phyloP scores from a whole-genome alignment of 208 protist species.

The Acanthamoeba royreba region DNA sequence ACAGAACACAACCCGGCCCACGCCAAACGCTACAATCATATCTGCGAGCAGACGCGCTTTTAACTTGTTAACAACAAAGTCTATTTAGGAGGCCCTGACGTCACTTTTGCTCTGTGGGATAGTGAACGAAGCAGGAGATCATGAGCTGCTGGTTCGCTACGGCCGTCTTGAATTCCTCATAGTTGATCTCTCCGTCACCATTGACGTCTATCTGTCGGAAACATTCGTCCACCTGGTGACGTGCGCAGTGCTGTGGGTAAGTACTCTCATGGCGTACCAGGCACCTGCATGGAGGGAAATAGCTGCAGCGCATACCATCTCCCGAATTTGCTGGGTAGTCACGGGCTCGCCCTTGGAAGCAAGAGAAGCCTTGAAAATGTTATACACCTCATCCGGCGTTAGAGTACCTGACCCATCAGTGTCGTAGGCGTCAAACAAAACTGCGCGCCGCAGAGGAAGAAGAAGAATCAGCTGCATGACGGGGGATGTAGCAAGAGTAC shows the following conservation, averaged over 20 bases:
- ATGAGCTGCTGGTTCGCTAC: not conserved
- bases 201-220: not conserved
- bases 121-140: slow-evolving; percentile 4
- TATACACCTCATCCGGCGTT: not conserved
- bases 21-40: not conserved
- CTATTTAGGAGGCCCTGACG: not conserved
- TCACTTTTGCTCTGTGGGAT: not conserved
- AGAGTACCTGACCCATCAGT: not conserved
- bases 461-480: not conserved
- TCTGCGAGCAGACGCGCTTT: not conserved
- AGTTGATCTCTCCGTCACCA: slow-evolving; percentile 11
- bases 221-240: not conserved
- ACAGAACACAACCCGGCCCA: not conserved
- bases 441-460: not conserved
- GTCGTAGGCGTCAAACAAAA: not conserved
- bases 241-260: not conserved
- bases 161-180: slow-evolving; percentile 18
- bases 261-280: not conserved
- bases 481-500: not conserved
- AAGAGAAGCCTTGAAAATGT: not conserved
- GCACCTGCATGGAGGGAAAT: not conserved
- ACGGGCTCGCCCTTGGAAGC: not conserved
- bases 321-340: not conserved
- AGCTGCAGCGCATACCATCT: not conserved
- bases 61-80: not conserved